Base-by-base conservation (phyloP, 1,139 yeast species). In the Ashbya aceris region DNA sequence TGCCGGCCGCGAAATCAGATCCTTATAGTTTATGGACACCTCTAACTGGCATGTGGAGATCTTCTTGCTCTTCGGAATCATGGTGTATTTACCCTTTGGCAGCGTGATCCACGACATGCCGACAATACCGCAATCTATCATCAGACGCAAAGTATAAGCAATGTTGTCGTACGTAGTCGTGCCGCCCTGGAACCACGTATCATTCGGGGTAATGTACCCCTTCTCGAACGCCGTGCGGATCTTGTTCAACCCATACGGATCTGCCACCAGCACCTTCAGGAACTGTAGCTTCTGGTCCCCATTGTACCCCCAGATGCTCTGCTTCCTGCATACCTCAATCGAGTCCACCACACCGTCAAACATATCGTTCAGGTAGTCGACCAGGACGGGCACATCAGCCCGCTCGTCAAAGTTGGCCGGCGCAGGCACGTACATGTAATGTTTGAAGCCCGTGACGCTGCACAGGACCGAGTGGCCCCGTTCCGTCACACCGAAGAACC, bases 101-200 rank as follows among this genome's bases (percentile, higher is more conserved):
- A 91, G 70, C 0, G 96, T 84, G 35, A 93, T 71, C 99, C 99
- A 93, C 23, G 95, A 83, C 98, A 93, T 91, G 38, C 99, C 99
- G 0, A 91, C 83, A 47, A 84, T 81, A 41, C 81, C 76, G 62
- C 95, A 81, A 64, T 93, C 99, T 40, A 91, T 78, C 95, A 93
- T 87, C 60, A 89, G 69, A 51, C 98, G 71, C 47, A 93, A 64
- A 39, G 86, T 71, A 60, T 83, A 93, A 45, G 87, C 86, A 49
- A 93, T 78, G 58, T 91, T 93, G 62, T 93, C 99, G 59, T 81
- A 93, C 0, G 96, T 77, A 50, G 82, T 78, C 36, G 76, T 68
- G 27, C 73, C 72, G 35, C 75, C 74, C 1, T 73, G 66, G 14
- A 76, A 74, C 60, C 83, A 82, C 42, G 76, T 64, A 40, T 71